Percentiles rank a stretch among this genome's conserved stretches.
Conservation (phyloP, 495 filamentous ascomycete genomes). For the Annulohypoxylon stygium region DNA sequence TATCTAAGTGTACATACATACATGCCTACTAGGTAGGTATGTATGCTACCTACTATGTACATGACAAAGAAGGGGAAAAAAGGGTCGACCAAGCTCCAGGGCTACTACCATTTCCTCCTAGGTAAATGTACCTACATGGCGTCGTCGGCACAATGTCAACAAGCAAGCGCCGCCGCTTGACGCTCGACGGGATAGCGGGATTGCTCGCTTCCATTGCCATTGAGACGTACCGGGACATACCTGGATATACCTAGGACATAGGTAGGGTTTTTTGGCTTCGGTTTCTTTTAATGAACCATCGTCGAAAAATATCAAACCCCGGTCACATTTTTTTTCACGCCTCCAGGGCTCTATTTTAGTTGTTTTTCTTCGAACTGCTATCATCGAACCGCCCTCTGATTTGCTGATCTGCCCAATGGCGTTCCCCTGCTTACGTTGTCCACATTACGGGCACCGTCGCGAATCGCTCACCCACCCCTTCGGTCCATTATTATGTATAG, state of each 20-base stretch:
- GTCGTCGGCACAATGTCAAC: constrained; percentile 13
- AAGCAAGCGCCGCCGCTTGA: constrained; percentile 19
- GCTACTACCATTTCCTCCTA: constrained; percentile 1
- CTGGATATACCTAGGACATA: neutral
- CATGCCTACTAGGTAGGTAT: too few species aligned
- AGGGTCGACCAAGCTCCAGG: constrained; percentile 5
- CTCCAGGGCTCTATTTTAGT: constrained; percentile 38
- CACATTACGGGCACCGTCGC: constrained; percentile 32
- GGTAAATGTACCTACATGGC: constrained; percentile 6
- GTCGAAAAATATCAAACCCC: constrained; percentile 22
- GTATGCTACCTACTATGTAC: neutral
- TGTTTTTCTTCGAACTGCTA: constrained; percentile 25
- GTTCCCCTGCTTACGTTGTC: constrained; percentile 39
- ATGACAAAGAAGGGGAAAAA: constrained; percentile 7
- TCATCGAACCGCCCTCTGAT: constrained; percentile 25
- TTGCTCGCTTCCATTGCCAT: constrained; percentile 7
- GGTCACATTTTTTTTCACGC: constrained; percentile 13
- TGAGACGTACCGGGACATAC: neutral
- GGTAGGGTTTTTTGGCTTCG: neutral
- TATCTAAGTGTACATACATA: too few species aligned
- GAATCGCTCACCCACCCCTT: constrained; percentile 46
- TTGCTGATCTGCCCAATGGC: constrained; percentile 42
- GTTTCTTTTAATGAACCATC: neutral
- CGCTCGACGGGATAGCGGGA: neutral
- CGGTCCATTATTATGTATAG: constrained; percentile 32